A percentile compares a stretch with the other conserved stretches of the same genome.
These are phyloP conservation scores for Boletus sensibilis DNA, from an alignment of 768 basidiomycete species.

Conservation along the genomic window DNA sequence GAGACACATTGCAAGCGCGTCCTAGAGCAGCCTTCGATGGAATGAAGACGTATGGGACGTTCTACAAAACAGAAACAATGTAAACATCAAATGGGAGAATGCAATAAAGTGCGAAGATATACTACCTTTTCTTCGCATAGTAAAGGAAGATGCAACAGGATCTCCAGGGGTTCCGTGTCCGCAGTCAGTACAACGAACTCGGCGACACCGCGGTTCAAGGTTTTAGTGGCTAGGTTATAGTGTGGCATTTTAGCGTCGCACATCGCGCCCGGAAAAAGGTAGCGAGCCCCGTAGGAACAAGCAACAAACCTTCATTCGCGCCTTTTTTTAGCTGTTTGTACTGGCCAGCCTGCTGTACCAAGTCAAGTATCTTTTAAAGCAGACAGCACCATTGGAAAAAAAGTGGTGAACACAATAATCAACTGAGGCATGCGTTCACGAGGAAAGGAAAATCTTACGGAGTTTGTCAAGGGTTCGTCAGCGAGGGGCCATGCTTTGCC, in stretches of 20 bases:
- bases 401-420: background rate
- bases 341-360: slow-evolving; percentile 93
- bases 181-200: slow-evolving; percentile 97
- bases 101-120: slow-evolving; percentile 9
- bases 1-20: slow-evolving; percentile 91
- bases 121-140: slow-evolving; percentile 95
- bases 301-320: slow-evolving; percentile 85
- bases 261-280: background rate
- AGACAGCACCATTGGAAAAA: background rate
- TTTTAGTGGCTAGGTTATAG: slow-evolving; percentile 78
- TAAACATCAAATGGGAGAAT: background rate
- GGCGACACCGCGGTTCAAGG: slow-evolving; percentile 94
- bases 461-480: slow-evolving; percentile 83
- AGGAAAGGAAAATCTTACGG: slow-evolving; percentile 47
- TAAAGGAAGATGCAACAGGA: slow-evolving; percentile 93
- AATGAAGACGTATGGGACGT: slow-evolving; percentile 94
- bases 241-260: slow-evolving; percentile 10
- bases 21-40: slow-evolving; percentile 95
- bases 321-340: slow-evolving; percentile 99
- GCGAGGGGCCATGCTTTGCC: slow-evolving; percentile 90
- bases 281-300: background rate
- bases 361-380: slow-evolving; percentile 76
- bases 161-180: slow-evolving; percentile 97
- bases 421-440: background rate
- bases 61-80: slow-evolving; percentile 44